Conservation (phyloP, 2,329 filamentous ascomycete species). For the Xylaria sp. region DNA sequence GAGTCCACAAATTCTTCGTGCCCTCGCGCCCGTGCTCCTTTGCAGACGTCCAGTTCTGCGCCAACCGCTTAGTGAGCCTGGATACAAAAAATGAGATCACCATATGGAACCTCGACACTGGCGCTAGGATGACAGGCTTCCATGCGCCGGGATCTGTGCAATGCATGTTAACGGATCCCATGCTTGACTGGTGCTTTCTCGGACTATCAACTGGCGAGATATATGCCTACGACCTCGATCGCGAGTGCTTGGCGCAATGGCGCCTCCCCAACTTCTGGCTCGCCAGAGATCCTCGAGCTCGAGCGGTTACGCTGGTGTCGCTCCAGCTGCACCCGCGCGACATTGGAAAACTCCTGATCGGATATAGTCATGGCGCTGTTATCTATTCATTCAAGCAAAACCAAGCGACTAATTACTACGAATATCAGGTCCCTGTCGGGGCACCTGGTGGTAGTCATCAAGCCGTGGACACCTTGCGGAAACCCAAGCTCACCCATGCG, state of each 20-base stretch:
- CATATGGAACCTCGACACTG: constrained; percentile 74
- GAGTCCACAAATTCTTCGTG: constrained; percentile 70
- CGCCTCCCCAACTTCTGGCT: constrained; percentile 84
- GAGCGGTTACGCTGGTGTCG: constrained; percentile 59
- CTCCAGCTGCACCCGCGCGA: constrained; percentile 86
- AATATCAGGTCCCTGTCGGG: constrained; percentile 75
- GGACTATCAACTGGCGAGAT: constrained; percentile 79
- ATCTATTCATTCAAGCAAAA: constrained; percentile 95
- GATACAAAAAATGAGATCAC: constrained; percentile 81
- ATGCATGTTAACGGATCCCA: constrained; percentile 74
- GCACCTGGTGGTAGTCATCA: constrained; percentile 76
- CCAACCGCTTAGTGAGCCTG: constrained; percentile 76
- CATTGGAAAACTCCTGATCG: constrained; percentile 84
- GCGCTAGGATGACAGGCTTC: constrained; percentile 61
- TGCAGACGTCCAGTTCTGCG: constrained; percentile 74
- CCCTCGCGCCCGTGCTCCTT: constrained; percentile 70
- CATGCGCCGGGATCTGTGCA: constrained; percentile 72
- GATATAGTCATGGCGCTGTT: constrained; percentile 82
- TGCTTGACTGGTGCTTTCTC: constrained; percentile 88
- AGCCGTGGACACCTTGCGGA: constrained; percentile 56
- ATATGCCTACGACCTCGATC: constrained; percentile 87
- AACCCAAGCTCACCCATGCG: constrained; percentile 73
- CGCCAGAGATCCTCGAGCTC: constrained; percentile 62
- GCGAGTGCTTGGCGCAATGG: constrained; percentile 68
- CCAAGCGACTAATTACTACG: constrained; percentile 68